These are phyloP conservation scores for Blastobotrys petasosporus DNA, from an alignment of 1,139 yeast species.

Conservation along the genomic window DNA sequence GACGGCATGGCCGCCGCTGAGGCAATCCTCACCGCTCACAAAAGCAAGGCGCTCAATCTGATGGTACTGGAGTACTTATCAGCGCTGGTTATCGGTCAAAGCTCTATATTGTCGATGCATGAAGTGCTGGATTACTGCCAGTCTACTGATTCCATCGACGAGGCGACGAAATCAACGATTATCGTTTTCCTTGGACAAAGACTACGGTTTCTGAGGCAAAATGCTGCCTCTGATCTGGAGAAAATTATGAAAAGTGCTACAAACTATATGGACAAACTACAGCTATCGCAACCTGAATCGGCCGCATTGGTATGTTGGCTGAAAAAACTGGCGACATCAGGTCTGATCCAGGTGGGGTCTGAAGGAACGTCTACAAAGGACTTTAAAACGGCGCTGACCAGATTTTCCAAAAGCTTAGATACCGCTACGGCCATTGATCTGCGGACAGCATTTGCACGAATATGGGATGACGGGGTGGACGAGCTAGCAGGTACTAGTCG, in stretches of 20 bases:
- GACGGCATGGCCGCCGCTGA: constrained; percentile 3
- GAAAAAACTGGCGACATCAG: background rate
- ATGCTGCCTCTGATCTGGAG: background rate
- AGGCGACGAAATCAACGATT: constrained; percentile 3
- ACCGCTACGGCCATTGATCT: background rate
- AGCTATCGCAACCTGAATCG: background rate
- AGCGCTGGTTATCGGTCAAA: constrained; percentile 26
- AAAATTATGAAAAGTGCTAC: constrained; percentile 6
- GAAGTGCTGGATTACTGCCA: constrained; percentile 18
- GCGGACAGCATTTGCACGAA: constrained; percentile 5
- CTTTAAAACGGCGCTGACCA: constrained; percentile 4
- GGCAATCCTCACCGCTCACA: constrained; percentile 7
- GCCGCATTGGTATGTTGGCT: constrained; percentile 4
- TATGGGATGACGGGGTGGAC: background rate
- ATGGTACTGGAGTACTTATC: constrained; percentile 31
- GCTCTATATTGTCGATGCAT: constrained; percentile 23
- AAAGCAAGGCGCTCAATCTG: constrained; percentile 22
- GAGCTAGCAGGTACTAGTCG: constrained; percentile 11
- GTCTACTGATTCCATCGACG: background rate
- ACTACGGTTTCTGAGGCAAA: constrained; percentile 3
- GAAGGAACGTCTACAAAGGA: background rate
- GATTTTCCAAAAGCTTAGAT: constrained; percentile 4
- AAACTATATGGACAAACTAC: constrained; percentile 10
- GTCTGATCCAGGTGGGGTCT: background rate
- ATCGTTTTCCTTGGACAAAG: constrained; percentile 8